Base-by-base conservation (phyloP, 345 rosid genomes). In the Schrenkiella parvula region DNA sequence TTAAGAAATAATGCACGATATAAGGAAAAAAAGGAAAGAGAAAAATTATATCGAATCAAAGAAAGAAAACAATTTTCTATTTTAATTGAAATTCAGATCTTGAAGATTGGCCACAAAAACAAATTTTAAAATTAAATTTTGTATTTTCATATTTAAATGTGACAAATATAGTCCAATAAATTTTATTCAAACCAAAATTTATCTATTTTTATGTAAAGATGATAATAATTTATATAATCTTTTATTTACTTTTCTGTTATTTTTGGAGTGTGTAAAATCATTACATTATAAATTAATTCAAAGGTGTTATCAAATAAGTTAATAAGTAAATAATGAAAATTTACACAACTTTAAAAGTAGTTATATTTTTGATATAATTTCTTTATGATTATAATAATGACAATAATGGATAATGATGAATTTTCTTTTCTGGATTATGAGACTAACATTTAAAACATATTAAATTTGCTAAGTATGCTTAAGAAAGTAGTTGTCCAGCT, bases 1-100 rank as follows among this genome's bases (percentile, higher is more conserved):
- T 70, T 78, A 74, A 62, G 51, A 71, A 75, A 78, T 74, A 71
- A 81, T 84, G 68, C 57, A 62, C 11, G 8, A 43, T 75, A 69
- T 77, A 70, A 35, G 75, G 57, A 25, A 39, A 65, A 43, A 60
- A 57, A 25, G 57, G 46, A 52, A 66, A 62, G 11, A 47, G 14
- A 29, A 56, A 2, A 14, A 28, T 15, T 8, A 63, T 68, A 75
- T 62, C 28, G 4, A 29, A 34, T 69, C 54, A 1, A 55, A 62
- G 65, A 66, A 38, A 48, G 59, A 43, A 76, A 70, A 47, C 42
- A 29, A 48, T 64, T 70, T 57, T 70, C 79, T 75, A 69, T 76
- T 70, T 76, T 63, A 64, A 55, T 70, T 29, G 28, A 53, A 47
- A 44, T 48, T 50, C 57, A 70, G 72, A 65, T 70, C 47, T 69